Evolutionary conservation across 768 basidiomycete species (phyloP).

Genomic region (Imleria badia): DNA sequence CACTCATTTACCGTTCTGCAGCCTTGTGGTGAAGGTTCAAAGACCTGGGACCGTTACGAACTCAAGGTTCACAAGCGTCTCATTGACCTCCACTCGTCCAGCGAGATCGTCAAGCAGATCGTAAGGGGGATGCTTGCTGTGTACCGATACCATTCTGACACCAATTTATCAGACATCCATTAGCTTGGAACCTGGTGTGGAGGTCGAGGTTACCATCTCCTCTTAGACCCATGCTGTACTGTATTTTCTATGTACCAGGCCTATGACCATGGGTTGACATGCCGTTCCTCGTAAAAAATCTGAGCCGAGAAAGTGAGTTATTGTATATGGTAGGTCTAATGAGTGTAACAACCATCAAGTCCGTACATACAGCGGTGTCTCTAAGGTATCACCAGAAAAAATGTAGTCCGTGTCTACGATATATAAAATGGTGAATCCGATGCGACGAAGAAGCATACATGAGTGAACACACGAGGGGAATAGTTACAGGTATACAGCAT

Average conservation of each 20-base stretch:
- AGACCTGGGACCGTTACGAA: slow-evolving; percentile 99
- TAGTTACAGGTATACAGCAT: slow-evolving; percentile 60
- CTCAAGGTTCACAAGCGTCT: slow-evolving; percentile 99
- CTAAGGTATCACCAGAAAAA: slow-evolving; percentile 19
- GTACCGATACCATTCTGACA: slow-evolving; percentile 4
- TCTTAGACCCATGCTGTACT: slow-evolving; percentile 39
- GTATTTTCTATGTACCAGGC: background rate
- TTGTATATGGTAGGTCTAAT: slow-evolving; percentile 10
- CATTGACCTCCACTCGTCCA: slow-evolving; percentile 97
- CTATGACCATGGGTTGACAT: slow-evolving; percentile 3
- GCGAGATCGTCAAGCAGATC: slow-evolving; percentile 99
- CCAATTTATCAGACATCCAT: slow-evolving; percentile 76
- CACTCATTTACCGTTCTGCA: slow-evolving; percentile 30
- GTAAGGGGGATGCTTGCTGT: slow-evolving; percentile 50
- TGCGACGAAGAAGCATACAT: slow-evolving; percentile 9
- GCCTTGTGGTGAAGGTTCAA: slow-evolving; percentile 99
- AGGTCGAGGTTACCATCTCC: slow-evolving; percentile 98
- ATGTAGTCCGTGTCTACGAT: slow-evolving; percentile 4
- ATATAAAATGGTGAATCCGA: slow-evolving; percentile 3
- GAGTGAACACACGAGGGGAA: background rate
- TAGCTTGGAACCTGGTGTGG: slow-evolving; percentile 98
- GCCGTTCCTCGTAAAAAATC: background rate
- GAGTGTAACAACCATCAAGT: slow-evolving; percentile 6
- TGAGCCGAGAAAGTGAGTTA: background rate
- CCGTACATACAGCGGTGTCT: slow-evolving; percentile 15